Conservation (phyloP, 2,329 filamentous ascomycete genomes). For the Pseudogymnoascus sp. region DNA sequence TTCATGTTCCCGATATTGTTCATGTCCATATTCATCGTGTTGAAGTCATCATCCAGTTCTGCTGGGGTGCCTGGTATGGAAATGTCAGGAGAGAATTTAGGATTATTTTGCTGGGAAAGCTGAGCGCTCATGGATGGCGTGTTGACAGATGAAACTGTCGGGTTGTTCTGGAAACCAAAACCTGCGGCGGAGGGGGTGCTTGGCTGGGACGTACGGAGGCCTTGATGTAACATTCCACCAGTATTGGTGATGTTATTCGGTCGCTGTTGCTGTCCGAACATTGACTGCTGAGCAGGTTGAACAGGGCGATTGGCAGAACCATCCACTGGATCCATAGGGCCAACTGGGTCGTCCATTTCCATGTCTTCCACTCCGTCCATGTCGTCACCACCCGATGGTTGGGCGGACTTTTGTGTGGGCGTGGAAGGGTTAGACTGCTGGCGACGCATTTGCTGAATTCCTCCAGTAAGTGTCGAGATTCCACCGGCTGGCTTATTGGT, state of each 20-base stretch:
- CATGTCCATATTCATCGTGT: constrained; percentile 52
- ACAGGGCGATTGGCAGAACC: constrained; percentile 48
- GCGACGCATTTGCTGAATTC: constrained; percentile 29
- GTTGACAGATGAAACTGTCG: constrained; percentile 94
- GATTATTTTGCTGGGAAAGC: constrained; percentile 48
- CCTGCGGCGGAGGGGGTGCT: constrained; percentile 72
- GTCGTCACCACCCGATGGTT: constrained; percentile 42
- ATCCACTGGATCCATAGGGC: constrained; percentile 56
- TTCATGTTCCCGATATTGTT: constrained; percentile 51
- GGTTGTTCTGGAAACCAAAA: constrained; percentile 82
- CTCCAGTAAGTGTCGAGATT: constrained; percentile 21
- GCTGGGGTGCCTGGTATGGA: constrained; percentile 63
- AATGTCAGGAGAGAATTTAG: constrained; percentile 44
- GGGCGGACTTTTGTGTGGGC: constrained; percentile 24
- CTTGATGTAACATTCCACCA: constrained; percentile 61
- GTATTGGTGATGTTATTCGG: constrained; percentile 77
- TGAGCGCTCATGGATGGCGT: constrained; percentile 84
- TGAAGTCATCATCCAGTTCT: constrained; percentile 68
- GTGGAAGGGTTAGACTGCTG: constrained; percentile 26
- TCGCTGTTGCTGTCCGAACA: constrained; percentile 57
- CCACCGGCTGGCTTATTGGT: constrained; percentile 19
- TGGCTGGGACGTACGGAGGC: constrained; percentile 76
- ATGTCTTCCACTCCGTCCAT: constrained; percentile 87
- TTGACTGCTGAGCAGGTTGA: constrained; percentile 58
- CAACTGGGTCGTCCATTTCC: constrained; percentile 86